Evolutionary conservation across 768 basidiomycete genomes (phyloP).

Genomic region (Boletus coccyginus): DNA sequence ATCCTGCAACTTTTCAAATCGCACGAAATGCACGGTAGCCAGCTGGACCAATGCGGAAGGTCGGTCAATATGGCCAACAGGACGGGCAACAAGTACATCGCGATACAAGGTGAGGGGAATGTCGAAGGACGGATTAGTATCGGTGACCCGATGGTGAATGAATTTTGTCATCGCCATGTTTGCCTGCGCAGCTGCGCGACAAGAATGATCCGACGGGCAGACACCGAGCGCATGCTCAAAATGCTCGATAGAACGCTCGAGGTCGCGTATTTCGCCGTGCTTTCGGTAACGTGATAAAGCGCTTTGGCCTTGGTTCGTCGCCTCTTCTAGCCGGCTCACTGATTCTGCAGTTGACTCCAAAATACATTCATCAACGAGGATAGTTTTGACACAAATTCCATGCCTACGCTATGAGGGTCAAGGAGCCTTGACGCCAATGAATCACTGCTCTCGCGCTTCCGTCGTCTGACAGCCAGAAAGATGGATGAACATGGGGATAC

Average conservation of each 20-base stretch:
- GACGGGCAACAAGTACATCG: background rate
- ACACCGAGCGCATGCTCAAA: background rate
- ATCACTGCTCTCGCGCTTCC: background rate
- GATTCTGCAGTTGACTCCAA: background rate
- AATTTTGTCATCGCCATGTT: background rate
- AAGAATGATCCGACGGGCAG: slow-evolving; percentile 1
- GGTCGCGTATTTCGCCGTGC: background rate
- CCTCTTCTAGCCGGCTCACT: background rate
- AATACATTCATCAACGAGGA: background rate
- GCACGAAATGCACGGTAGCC: background rate
- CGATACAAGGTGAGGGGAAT: background rate
- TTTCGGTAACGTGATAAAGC: background rate
- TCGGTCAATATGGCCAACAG: slow-evolving; percentile 4
- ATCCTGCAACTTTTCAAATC: background rate
- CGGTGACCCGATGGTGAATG: background rate
- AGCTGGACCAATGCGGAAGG: slow-evolving; percentile 1
- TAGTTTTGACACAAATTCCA: background rate
- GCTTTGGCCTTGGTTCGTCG: background rate
- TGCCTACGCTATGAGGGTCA: background rate
- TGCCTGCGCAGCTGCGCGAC: slow-evolving; percentile 1
- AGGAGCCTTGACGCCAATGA: background rate
- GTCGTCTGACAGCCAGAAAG: background rate
- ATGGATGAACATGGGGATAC: background rate
- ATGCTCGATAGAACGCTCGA: background rate
- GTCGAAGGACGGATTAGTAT: background rate